These are phyloP conservation scores for Sugiyamaella qingdaonensis DNA, from an alignment of 805 yeast genomes.

Conservation along the genomic window DNA sequence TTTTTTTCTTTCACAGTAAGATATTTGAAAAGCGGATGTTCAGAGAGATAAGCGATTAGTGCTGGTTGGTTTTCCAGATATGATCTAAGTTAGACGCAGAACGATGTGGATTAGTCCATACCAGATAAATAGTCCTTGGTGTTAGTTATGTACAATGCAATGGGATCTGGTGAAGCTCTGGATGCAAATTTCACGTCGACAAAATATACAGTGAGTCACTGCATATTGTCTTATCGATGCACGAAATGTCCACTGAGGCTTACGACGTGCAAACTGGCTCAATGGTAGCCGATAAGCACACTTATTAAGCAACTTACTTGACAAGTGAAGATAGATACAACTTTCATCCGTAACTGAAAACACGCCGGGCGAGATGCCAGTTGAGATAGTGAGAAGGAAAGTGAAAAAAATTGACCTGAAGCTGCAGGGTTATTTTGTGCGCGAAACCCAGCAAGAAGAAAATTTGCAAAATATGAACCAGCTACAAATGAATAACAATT, in stretches of 20 bases:
- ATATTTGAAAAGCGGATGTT: conserved; percentile 1
- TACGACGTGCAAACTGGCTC: too few relatives aligned
- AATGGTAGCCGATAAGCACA: not conserved
- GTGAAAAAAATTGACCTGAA: not conserved
- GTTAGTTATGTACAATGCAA: conserved; percentile 5
- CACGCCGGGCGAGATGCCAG: not conserved
- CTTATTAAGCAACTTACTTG: conserved; percentile 14
- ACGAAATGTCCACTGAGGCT: not conserved
- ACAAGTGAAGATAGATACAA: conserved; percentile 19
- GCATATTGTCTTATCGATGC: conserved; percentile 2
- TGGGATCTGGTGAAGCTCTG: not conserved
- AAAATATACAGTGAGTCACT: not conserved
- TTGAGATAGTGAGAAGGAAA: not conserved
- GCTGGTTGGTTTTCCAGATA: conserved; percentile 49
- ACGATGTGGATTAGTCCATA: not conserved
- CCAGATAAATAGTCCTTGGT: conserved; percentile 26
- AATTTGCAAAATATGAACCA: not conserved
- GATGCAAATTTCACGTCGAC: conserved; percentile 11
- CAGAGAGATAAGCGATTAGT: conserved; percentile 24
- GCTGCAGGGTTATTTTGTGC: too few relatives aligned
- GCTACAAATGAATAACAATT: not conserved
- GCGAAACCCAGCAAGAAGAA: too few relatives aligned
- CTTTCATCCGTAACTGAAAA: conserved; percentile 11
- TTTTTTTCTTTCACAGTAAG: not conserved
- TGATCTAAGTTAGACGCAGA: conserved; percentile 31